Evolutionary conservation across 169 alveolate species (phyloP), one percentile per base, ranked within the genome.

Genomic region (Toxoplasma gondii): DNA sequence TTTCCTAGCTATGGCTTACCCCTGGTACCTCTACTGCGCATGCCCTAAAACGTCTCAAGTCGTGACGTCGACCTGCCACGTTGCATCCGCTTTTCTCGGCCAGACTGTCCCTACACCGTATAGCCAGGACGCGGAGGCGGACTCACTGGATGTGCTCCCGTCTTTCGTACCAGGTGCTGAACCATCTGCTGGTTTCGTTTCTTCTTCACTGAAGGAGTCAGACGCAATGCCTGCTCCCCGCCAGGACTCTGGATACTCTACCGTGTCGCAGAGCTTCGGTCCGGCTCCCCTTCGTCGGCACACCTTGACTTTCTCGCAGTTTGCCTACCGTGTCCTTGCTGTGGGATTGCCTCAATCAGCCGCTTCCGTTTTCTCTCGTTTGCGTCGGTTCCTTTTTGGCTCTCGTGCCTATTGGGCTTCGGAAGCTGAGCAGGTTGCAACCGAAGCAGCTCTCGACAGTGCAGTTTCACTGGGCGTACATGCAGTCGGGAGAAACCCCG

Each of bases 1-100:
- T 22, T 82, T 82, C 64, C 90, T 82, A 16, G 90, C 41, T 22
- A 2, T 82, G 90, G 53, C 90, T 5, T 82, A 82, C 90, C 90
- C 90, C 12, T 82, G 1, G 36, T 82, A 82, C 64, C 67, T 82
- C 4, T 82, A 82, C 90, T 82, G 90, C 36, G 90, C 90, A 41
- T 82, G 90, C 64, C 90, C 90, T 49, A 49, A 36, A 45, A 19
- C 34, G 9, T 64, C 74, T 64, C 31, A 64, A 27, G n/a, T 16
- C 34, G 74, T 19, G 74, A 7, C 22, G 7, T 31, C 74, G 1
- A 19, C 74, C 34, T 27, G 74, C n/a, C 9, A 16, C 22, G 74
- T 64, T 31, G 74, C 74, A 22, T 64, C 74, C 74, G 74, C 74
- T 16, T 22, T 27, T 16, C 74, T 64, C 74, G 74, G 34, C 9